Evolutionary conservation across 1,139 yeast species (phyloP).

Genomic region (Pichia inconspicua): DNA sequence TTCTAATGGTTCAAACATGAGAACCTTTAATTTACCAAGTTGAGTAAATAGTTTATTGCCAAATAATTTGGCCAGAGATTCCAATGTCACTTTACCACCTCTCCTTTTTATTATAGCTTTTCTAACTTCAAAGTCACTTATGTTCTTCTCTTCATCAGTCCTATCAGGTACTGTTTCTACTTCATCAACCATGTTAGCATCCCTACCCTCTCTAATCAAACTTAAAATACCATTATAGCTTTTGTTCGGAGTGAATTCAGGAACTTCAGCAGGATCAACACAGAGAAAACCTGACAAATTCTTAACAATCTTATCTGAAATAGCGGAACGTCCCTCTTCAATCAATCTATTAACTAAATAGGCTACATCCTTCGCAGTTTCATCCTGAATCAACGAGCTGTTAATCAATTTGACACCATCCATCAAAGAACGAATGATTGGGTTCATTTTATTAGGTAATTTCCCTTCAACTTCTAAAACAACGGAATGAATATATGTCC

Average conservation of each 20-base stretch:
- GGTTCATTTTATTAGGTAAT: slow-evolving; percentile 80
- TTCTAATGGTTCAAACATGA: slow-evolving; percentile 62
- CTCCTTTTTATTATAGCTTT: slow-evolving; percentile 74
- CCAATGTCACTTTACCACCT: slow-evolving; percentile 73
- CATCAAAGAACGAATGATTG: slow-evolving; percentile 85
- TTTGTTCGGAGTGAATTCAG: slow-evolving; percentile 74
- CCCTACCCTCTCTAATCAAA: slow-evolving; percentile 72
- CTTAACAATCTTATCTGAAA: slow-evolving; percentile 81
- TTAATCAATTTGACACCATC: slow-evolving; percentile 82
- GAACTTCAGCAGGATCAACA: slow-evolving; percentile 93
- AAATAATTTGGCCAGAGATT: slow-evolving; percentile 44
- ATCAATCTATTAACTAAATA: slow-evolving; percentile 53
- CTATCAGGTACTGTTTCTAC: neutral
- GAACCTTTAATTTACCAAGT: slow-evolving; percentile 60
- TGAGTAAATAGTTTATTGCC: slow-evolving; percentile 47
- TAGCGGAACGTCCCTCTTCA: slow-evolving; percentile 51
- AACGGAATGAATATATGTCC: slow-evolving; percentile 52
- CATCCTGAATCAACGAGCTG: slow-evolving; percentile 53
- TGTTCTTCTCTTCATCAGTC: neutral
- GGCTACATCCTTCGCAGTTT: slow-evolving; percentile 67
- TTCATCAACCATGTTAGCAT: slow-evolving; percentile 53
- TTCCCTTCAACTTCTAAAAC: slow-evolving; percentile 30
- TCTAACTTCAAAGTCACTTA: slow-evolving; percentile 33
- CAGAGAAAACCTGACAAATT: slow-evolving; percentile 89
- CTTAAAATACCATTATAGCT: slow-evolving; percentile 58